Evolutionary conservation across 2,329 filamentous ascomycete genomes (phyloP).

Genomic region (Ophiosphaerella korrae): DNA sequence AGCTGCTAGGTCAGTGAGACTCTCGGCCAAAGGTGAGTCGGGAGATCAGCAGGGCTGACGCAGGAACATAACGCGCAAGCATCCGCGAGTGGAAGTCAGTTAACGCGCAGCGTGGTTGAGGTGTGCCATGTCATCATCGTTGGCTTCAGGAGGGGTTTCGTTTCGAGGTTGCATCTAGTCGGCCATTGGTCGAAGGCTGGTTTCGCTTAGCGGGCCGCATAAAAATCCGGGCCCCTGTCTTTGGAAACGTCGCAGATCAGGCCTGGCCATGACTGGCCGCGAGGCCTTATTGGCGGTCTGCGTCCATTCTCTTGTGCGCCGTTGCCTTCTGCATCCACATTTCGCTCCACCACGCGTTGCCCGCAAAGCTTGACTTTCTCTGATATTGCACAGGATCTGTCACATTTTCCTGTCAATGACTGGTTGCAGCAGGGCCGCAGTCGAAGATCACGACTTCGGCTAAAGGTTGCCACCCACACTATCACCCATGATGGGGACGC

Average conservation of each 20-base stretch:
- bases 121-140: conserved; percentile 17
- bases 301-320: conserved; percentile 14
- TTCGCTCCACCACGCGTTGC: conserved; percentile 11
- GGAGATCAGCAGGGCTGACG: conserved; percentile 16
- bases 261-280: conserved; percentile 17
- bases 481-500: not conserved
- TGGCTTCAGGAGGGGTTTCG: conserved; percentile 31
- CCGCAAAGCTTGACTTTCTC: conserved; percentile 23
- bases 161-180: conserved; percentile 23
- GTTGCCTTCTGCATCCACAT: conserved; percentile 12
- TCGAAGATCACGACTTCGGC: not conserved
- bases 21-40: conserved; percentile 38
- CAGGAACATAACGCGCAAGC: conserved; percentile 37
- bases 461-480: not conserved
- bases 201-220: conserved; percentile 34
- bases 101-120: conserved; percentile 13
- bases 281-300: conserved; percentile 34
- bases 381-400: conserved; percentile 12
- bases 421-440: conserved; percentile 21
- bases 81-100: conserved; percentile 21
- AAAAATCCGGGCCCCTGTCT: conserved; percentile 35
- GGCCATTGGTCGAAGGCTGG: conserved; percentile 30
- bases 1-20: conserved; percentile 25
- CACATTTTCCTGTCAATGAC: conserved; percentile 21
- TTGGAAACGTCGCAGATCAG: conserved; percentile 35